Evolutionary conservation across 2,329 filamentous ascomycete species (phyloP).

Genomic region (Penicillium fuscoglaucum): DNA sequence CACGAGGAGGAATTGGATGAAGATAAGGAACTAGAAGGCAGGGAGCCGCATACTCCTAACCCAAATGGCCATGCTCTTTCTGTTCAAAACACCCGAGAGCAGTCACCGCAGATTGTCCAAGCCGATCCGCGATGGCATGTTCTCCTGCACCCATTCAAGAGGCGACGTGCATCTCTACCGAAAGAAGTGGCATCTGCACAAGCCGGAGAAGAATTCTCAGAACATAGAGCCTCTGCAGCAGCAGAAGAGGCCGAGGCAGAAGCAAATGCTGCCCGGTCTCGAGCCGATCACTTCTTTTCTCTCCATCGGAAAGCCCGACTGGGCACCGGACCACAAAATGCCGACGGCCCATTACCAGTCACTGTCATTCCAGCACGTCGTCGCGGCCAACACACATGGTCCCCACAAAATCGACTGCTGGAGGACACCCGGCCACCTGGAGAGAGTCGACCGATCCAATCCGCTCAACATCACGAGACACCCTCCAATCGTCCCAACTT

Average conservation of each 20-base stretch:
- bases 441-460: not conserved
- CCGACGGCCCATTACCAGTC: conserved; percentile 52
- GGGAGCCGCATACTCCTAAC: conserved; percentile 13
- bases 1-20: conserved; percentile 32
- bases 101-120: conserved; percentile 36
- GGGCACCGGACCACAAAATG: conserved; percentile 38
- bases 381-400: conserved; percentile 56
- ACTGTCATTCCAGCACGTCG: conserved; percentile 63
- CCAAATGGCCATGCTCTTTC: conserved; percentile 19
- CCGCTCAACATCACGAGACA: not conserved
- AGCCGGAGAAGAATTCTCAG: conserved; percentile 45
- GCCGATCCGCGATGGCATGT: conserved; percentile 49
- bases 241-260: conserved; percentile 30
- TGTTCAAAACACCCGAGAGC: conserved; percentile 28
- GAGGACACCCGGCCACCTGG: conserved; percentile 17
- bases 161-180: conserved; percentile 59
- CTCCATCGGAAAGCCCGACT: conserved; percentile 48
- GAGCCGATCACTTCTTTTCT: conserved; percentile 50
- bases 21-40: conserved; percentile 29
- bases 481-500: conserved; percentile 20
- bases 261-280: conserved; percentile 45
- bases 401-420: conserved; percentile 42
- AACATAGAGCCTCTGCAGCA: conserved; percentile 29
- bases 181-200: conserved; percentile 60
- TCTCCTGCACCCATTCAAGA: conserved; percentile 59